These are phyloP conservation scores for Fomitopsis pulvina DNA, from an alignment of 768 basidiomycete species.

Conservation along the genomic window DNA sequence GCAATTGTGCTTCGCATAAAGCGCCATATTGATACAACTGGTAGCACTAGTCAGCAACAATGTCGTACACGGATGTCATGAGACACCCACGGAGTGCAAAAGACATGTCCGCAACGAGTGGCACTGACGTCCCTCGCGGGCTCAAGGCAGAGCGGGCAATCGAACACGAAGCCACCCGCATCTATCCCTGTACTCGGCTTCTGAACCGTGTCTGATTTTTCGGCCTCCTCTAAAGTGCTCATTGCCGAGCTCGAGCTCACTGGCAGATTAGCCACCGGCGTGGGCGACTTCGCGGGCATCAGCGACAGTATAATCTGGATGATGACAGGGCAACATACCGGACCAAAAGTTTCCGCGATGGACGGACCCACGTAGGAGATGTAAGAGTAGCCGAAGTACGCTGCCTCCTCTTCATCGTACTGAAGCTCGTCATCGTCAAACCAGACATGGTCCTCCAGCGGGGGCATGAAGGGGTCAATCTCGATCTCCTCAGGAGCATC, in stretches of 20 bases:
- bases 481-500: background rate
- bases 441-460: constrained; percentile 9
- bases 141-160: constrained; percentile 26
- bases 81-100: constrained; percentile 26
- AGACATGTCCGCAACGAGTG: constrained; percentile 27
- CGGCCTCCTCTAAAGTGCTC: background rate
- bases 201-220: background rate
- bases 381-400: no score
- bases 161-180: constrained; percentile 12
- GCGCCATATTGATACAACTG: constrained; percentile 12
- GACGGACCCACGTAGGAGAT: no score
- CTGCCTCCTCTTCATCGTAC: constrained; percentile 7
- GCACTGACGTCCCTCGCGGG: constrained; percentile 17
- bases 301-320: no score
- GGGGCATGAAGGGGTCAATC: background rate
- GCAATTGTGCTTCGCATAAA: constrained; percentile 5
- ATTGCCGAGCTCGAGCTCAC: background rate
- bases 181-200: background rate
- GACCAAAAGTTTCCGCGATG: no score
- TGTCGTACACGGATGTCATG: background rate
- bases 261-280: background rate
- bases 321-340: no score
- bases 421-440: constrained; percentile 14
- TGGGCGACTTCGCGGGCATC: no score
- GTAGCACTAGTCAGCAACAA: background rate